Evolutionary conservation across 495 filamentous ascomycete genomes (phyloP).

Genomic region (Cryomyces antarcticus): DNA sequence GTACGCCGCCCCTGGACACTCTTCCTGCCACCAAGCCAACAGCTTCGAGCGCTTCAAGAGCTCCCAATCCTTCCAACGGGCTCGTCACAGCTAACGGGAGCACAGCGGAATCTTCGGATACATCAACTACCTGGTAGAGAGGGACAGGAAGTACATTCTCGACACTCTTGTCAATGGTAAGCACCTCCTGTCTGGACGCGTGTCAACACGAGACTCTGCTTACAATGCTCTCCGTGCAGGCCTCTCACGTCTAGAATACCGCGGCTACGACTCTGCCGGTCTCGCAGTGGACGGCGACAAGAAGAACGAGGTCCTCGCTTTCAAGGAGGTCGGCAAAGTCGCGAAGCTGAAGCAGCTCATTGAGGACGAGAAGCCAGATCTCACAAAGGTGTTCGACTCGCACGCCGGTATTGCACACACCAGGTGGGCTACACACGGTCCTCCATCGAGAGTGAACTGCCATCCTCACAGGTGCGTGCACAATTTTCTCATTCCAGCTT

Average conservation of each 20-base stretch:
- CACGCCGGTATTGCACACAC: constrained; percentile 98
- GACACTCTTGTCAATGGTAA: constrained; percentile 89
- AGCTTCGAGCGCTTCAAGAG: too few species aligned
- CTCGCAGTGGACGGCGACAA: constrained; percentile 94
- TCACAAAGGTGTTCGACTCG: constrained; percentile 83
- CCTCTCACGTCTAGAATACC: constrained; percentile 76
- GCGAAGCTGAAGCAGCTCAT: constrained; percentile 88
- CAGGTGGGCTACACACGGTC: constrained; percentile 93
- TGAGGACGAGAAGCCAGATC: constrained; percentile 58
- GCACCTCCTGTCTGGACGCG: constrained; percentile 9
- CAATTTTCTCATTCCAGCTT: constrained; percentile 18
- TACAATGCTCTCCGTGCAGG: constrained; percentile 23
- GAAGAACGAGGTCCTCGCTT: constrained; percentile 91
- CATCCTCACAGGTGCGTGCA: constrained; percentile 77
- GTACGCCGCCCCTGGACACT: too few species aligned
- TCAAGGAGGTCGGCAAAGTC: constrained; percentile 98
- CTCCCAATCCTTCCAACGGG: too few species aligned
- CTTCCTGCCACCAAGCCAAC: too few species aligned
- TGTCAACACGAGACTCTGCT: background rate
- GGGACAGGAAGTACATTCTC: constrained; percentile 85
- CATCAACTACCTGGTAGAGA: constrained; percentile 84
- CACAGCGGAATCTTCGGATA: constrained; percentile 95
- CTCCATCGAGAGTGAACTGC: constrained; percentile 84
- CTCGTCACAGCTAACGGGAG: background rate
- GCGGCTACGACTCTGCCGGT: constrained; percentile 93